Evolutionary conservation across 129 eudicot species (phyloP), one percentile per base, ranked within the genome.

Genomic region (Artemisia annua): DNA sequence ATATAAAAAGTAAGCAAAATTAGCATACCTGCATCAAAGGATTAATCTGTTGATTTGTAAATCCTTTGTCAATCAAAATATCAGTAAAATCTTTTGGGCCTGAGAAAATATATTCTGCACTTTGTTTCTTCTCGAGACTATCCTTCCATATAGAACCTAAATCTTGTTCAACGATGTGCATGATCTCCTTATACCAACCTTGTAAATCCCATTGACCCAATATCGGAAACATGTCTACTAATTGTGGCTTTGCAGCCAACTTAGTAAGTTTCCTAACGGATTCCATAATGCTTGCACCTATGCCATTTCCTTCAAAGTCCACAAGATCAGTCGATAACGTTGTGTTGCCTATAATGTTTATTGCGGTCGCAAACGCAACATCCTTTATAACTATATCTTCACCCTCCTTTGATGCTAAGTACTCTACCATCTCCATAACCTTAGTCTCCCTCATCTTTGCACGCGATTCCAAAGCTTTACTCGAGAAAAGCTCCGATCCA

Each of bases 161-260:
- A 3, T 63, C 72, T 16, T 69, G 32, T 22, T 55, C 28, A 11
- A 63, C 20, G 4, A 75, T 24, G 8, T 82, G 60, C 69, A 35
- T 63, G 3, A 71, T 32, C 30, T 76, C 62, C 60, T 72, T 83
- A 11, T 76, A 62, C 79, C 82, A 67, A 3, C 74, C 76, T 16
- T 77, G 79, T 54, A 65, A 52, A 73, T 77, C 87, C 50, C 85
- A 81, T 57, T 28, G 52, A 9, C 81, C 53, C 46, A 82, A 70
- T 18, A 70, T 16, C 3, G 87, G 85, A 76, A 48, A 82, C 48
- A 79, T 65, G 48, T 85, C 87, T 1, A 69, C 70, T 14, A 82
- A 28, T 46, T 70, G 80, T 48, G 83, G 83, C 16, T 46, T 62
- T 30, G 48, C 20, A 53, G n/a, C 67, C 12, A 81, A 52, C 50